Evolutionary conservation across 192 early-diverging fungal genomes (phyloP), one percentile per base, ranked within the genome.

Genomic region (Gryganskiella cystojenkinii): DNA sequence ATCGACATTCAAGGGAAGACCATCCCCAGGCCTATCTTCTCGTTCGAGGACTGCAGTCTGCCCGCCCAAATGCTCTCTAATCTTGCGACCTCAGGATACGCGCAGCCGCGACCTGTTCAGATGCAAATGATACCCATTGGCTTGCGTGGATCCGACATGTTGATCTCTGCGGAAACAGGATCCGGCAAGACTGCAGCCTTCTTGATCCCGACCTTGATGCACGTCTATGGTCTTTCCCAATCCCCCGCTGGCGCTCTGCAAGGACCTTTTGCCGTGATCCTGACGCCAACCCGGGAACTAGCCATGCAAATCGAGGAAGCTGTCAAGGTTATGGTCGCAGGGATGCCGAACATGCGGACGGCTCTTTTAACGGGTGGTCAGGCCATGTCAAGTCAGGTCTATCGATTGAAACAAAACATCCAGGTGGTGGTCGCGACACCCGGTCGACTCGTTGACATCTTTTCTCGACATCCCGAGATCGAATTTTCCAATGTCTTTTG

Each of bases 371-470:
- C 87, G 2, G 89, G 89, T 27, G 89, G 89, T 0, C 64, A 79
- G 20, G 88, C 89, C 0, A 61, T 88, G 52, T 70, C 85, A 37
- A 85, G 78, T 20, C 88, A 90, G 46, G 14, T 76, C 0, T 64
- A 89, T 49, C 83, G 89, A 47, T 66, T 90, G 4, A 62, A 76
- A 52, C 83, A 81, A 52, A 88, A 87, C 6, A 76, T 75, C n/a
- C 89, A 89, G 59, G 71, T 90, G 7, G 68, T 74, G 2, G 50
- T 90, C 8, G 88, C 84, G 0, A 90, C 89, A 9, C 89, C 89
- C 3, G 88, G 88, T 47, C 71, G 89, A 13, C 42, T 90, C 34
- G 31, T 86, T 4, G 85, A 86, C 14, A 71, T 87, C 17, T 34
- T 83, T 5, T 73, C 68, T 11, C 64, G 74, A 28, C 79, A 84